These are phyloP conservation scores for Stentor coeruleus DNA, from an alignment of 73 alveolate genomes.

Conservation along the genomic window DNA sequence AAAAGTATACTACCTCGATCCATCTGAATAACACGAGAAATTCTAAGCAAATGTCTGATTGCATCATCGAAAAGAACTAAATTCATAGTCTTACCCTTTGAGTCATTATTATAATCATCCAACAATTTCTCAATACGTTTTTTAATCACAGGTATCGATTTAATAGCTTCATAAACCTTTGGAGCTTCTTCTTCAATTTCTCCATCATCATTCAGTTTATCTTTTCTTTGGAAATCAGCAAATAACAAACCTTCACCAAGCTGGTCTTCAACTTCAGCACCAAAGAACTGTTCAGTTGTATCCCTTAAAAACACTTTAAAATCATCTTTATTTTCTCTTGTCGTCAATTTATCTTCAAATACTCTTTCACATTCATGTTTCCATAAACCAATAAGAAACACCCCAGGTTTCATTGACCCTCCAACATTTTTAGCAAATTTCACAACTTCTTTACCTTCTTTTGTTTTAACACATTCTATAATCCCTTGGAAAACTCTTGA, in stretches of 20 bases:
- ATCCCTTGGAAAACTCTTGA: conserved; percentile 99
- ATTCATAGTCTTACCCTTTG: conserved; percentile 95
- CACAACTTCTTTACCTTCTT: conserved; percentile 72
- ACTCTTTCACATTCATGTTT: conserved; percentile 99
- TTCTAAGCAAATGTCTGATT: conserved; percentile 95
- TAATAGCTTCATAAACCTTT: conserved; percentile 97
- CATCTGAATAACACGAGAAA: conserved; percentile 94
- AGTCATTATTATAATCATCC: conserved; percentile 86
- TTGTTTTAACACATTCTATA: conserved; percentile 37
- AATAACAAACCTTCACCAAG: conserved; percentile 61
- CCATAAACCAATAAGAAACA: conserved; percentile 98
- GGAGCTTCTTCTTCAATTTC: conserved; percentile 88
- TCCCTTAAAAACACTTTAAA: conserved; percentile 80
- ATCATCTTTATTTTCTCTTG: conserved; percentile 91
- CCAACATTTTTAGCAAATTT: conserved; percentile 68
- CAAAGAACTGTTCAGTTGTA: conserved; percentile 71
- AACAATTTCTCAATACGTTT: conserved; percentile 73
- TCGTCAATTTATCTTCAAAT: conserved; percentile 98
- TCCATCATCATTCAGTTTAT: conserved; percentile 88
- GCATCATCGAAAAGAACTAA: conserved; percentile 99
- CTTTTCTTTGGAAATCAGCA: conserved; percentile 91
- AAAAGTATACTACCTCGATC: conserved; percentile 96
- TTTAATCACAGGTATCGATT: conserved; percentile 84
- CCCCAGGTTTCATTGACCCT: conserved; percentile 88
- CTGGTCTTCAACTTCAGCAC: conserved; percentile 68